Evolutionary conservation across 768 basidiomycete genomes (phyloP).

Genomic region (Tricholoma saponaceum): DNA sequence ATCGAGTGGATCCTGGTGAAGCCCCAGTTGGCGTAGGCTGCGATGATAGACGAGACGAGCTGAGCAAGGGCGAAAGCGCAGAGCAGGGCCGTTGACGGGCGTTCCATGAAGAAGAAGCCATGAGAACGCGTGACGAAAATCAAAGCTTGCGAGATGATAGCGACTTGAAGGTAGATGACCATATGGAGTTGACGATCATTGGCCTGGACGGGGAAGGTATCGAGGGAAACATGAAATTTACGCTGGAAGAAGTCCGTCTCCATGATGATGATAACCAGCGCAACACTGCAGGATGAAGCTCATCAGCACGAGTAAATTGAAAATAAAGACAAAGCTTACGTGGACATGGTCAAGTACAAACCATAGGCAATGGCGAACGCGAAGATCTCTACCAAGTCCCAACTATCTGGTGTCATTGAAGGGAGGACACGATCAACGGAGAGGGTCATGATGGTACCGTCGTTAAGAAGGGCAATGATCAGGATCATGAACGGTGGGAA

Average conservation of each 20-base stretch:
- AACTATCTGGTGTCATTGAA: slow-evolving; percentile 87
- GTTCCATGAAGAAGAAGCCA: slow-evolving; percentile 95
- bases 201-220: slow-evolving; percentile 31
- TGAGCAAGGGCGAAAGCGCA: slow-evolving; percentile 91
- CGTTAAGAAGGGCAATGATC: slow-evolving; percentile 94
- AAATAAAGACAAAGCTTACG: slow-evolving; percentile 49
- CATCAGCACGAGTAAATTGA: slow-evolving; percentile 7
- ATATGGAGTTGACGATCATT: slow-evolving; percentile 82
- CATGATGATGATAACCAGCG: slow-evolving; percentile 79
- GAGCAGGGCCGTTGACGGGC: slow-evolving; percentile 86
- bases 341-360: slow-evolving; percentile 87
- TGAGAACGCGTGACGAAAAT: slow-evolving; percentile 97
- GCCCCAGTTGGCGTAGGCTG: slow-evolving; percentile 89
- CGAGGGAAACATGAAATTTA: slow-evolving; percentile 72
- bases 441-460: slow-evolving; percentile 99
- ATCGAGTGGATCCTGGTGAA: slow-evolving; percentile 82
- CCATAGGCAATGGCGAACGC: slow-evolving; percentile 94
- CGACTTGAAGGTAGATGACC: slow-evolving; percentile 93
- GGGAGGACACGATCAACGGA: slow-evolving; percentile 95
- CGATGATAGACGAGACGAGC: slow-evolving; percentile 93
- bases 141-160: slow-evolving; percentile 97
- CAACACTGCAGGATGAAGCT: slow-evolving; percentile 43
- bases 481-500: slow-evolving; percentile 99
- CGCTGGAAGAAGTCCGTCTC: slow-evolving; percentile 87
- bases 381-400: slow-evolving; percentile 97